phyloP scores from a whole-genome alignment of 305 asterid genomes.

The Petunia hybrid region DNA sequence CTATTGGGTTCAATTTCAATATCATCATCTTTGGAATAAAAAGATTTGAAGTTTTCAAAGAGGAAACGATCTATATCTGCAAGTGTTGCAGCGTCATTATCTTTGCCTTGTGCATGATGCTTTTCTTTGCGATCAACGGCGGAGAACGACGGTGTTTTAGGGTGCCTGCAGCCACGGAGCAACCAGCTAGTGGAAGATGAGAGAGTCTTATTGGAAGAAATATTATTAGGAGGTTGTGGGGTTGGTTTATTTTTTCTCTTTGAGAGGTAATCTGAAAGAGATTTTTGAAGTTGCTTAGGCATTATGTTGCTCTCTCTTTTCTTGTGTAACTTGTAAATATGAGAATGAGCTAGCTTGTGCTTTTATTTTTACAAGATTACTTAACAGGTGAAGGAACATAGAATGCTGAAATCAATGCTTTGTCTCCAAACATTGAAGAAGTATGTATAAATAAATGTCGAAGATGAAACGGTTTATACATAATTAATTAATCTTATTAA shows the following conservation, averaged over 20 bases:
- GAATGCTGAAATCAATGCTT: background rate
- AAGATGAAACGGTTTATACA: slow-evolving; percentile 19
- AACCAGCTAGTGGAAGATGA: slow-evolving; percentile 46
- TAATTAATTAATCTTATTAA: slow-evolving; percentile 19
- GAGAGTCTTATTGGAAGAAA: slow-evolving; percentile 37
- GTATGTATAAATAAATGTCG: background rate
- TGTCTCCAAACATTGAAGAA: background rate
- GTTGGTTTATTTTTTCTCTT: slow-evolving; percentile 52
- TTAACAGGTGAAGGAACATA: background rate
- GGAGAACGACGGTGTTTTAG: slow-evolving; percentile 56
- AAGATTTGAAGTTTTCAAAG: slow-evolving; percentile 66
- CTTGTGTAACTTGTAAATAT: background rate
- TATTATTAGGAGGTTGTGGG: slow-evolving; percentile 44
- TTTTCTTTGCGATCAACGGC: slow-evolving; percentile 32
- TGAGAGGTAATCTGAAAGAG: slow-evolving; percentile 62
- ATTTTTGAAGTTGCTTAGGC: slow-evolving; percentile 64
- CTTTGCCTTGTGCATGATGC: slow-evolving; percentile 17
- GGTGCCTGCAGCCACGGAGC: slow-evolving; percentile 54
- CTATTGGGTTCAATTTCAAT: slow-evolving; percentile 22
- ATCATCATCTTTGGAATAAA: slow-evolving; percentile 46
- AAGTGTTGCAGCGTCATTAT: slow-evolving; percentile 45
- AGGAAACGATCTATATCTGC: slow-evolving; percentile 68
- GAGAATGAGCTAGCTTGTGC: background rate
- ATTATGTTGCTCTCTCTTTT: slow-evolving; percentile 29
- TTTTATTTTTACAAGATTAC: background rate